These are phyloP conservation scores for Geranomyces michiganensis DNA, from an alignment of 192 early-diverging fungal species.

Conservation along the genomic window DNA sequence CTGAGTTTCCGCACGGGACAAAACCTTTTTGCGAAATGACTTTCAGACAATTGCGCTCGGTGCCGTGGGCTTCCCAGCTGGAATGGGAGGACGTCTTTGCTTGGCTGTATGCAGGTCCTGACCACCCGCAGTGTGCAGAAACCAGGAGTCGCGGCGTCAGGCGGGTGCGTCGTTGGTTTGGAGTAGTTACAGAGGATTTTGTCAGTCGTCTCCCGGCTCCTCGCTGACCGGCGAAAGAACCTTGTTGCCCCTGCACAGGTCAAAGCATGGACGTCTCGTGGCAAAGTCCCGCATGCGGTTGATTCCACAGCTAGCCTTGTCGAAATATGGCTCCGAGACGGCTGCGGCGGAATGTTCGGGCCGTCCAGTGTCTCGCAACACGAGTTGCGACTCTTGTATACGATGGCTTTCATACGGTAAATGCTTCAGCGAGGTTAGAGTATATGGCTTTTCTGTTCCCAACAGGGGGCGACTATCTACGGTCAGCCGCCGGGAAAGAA, in stretches of 20 bases:
- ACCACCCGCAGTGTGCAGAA: too few species aligned
- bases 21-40: conserved; percentile 16
- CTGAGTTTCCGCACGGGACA: too few species aligned
- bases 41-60: conserved; percentile 45
- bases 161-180: conserved; percentile 41
- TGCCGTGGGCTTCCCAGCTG: conserved; percentile 62
- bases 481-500: too few species aligned
- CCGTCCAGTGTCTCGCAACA: conserved; percentile 41
- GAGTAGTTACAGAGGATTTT: too few species aligned
- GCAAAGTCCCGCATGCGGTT: conserved; percentile 69
- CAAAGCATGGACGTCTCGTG: conserved; percentile 70
- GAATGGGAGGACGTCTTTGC: conserved; percentile 64
- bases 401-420: conserved; percentile 57
- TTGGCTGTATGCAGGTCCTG: conserved; percentile 49
- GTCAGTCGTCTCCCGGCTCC: too few species aligned
- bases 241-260: conserved; percentile 48
- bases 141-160: conserved; percentile 51
- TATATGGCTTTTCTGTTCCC: too few species aligned
- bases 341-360: conserved; percentile 25
- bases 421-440: too few species aligned
- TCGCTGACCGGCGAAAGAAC: too few species aligned
- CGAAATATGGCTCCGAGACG: conserved; percentile 59
- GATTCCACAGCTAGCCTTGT: conserved; percentile 68
- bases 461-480: too few species aligned
- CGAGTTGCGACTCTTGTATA: conserved; percentile 53